A percentile compares a stretch with the other conserved stretches of the same genome.
Evolutionary conservation across 129 eudicot species (phyloP).

Genomic region (Flaveria brownii): DNA sequence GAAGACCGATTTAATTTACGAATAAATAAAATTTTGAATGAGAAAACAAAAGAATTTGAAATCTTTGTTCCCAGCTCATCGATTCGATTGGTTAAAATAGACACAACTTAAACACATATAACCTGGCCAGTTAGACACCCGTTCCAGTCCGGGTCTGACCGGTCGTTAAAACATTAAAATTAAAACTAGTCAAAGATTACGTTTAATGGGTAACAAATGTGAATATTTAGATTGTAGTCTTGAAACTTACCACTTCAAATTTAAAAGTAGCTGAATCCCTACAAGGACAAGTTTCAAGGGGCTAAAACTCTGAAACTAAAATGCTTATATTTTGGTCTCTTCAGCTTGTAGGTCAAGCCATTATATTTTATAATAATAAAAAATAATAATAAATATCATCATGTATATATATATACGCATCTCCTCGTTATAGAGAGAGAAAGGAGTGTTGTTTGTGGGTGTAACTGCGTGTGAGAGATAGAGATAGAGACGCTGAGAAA

Average conservation of each 20-base stretch:
- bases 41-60: too few relatives aligned
- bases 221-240: not conserved
- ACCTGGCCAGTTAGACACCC: too few relatives aligned
- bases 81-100: too few relatives aligned
- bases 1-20: too few relatives aligned
- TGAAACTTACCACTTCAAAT: not conserved
- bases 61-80: too few relatives aligned
- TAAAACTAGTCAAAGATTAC: not conserved
- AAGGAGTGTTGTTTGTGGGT: not conserved
- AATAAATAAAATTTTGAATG: too few relatives aligned
- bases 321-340: not conserved
- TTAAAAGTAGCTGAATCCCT: not conserved
- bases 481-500: slow-evolving; percentile 31
- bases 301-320: not conserved
- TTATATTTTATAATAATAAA: not conserved
- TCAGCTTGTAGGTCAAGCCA: not conserved
- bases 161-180: too few relatives aligned
- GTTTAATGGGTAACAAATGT: slow-evolving; percentile 8
- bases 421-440: slow-evolving; percentile 16
- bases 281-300: slow-evolving; percentile 13
- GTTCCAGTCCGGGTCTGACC: too few relatives aligned
- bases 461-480: slow-evolving; percentile 12
- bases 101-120: too few relatives aligned
- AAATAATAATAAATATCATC: too few relatives aligned
- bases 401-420: not conserved